Evolutionary conservation across 1,284 basidiomycete genomes (phyloP), one percentile per base, ranked within the genome.

Genomic region (Wallemia mellicola): DNA sequence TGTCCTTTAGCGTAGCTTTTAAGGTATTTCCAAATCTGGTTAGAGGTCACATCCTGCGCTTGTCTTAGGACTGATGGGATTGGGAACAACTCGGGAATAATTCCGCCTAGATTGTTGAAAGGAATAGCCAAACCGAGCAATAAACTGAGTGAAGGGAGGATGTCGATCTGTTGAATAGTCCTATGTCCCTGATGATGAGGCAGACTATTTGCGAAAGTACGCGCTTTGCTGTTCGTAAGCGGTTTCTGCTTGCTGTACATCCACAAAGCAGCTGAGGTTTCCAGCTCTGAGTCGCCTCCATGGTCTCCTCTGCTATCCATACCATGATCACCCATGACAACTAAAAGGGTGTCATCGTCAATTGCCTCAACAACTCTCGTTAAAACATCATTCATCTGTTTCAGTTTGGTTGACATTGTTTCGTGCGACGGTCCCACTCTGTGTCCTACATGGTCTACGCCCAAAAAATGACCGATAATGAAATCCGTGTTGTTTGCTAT

Each of bases 301-400:
- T 98, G 92, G 65, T 99, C 92, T 7, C 94, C 94, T 28, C 82
- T 78, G 57, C 78, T 74, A 67, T 96, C 91, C 94, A 98, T 98
- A 0, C 94, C 92, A 67, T 98, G 94, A 67, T 98, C 92, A 1
- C 94, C 94, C 7, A 98, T 75, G 1, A 99, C 77, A 56, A 99
- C 77, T 1, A 99, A 75, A 0, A 98, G 73, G 0, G 91, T 94
- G 59, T 91, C 81, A 3, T 89, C 77, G 63, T 86, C 81, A 59
- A 77, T 58, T 59, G 71, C 62, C 1, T 70, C 68, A 5, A 94
- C 83, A 1, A 91, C 79, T 1, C 76, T 74, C 14, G 71, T 68
- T 2, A 96, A 71, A 1, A 94, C 79, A n/a, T 73, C 69, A 66
- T 95, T 79, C 84, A 92, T 91, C 68, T 95, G 85, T 61, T 73